Evolutionary conservation across 176 grass and related monocot genomes (phyloP), one percentile per base, ranked within the genome.

Genomic region (Zea luxurians): DNA sequence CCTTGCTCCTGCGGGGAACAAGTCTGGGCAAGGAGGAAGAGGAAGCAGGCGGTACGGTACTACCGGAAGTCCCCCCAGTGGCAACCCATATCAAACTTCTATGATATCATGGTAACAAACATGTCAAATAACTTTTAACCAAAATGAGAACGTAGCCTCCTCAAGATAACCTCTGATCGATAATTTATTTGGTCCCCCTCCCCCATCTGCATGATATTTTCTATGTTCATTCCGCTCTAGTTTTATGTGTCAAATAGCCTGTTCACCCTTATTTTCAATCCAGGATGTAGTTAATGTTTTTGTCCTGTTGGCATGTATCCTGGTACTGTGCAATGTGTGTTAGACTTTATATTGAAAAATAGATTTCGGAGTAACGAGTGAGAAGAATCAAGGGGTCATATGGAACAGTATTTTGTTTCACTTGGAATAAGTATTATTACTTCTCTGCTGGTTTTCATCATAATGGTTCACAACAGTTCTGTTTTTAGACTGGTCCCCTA

Each of bases 61-160:
- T 27, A 27, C 27, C 27, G 27, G 27, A 27, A 27, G 27, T 27
- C 27, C 27, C 27, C 27, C n/a, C 27, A 27, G 27, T 27, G 27
- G 82, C 79, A 80, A 11, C 21, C 71, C 89, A 6, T 97, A 97
- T 75, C 89, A 92, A 40, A 64, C 15, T 50, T 97, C 73, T 59
- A 47, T 68, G 17, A 86, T 90, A 97, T 83, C 46, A 55, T 48
- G 62, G 60, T 38, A 90, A 49, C 52, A 69, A 80, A 38, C 47
- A 80, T 76, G 86, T 91, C 61, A 73, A 41, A 66, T 76, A 79
- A 76, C 66, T 66, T 71, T 80, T 97, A 63, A 75, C 74, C 75
- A 48, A 88, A 48, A 66, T 86, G 64, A 93, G 86, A 84, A 85
- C n/a, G 36, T 91, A 91, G 94, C 70, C 83, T 82, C 70, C 59